These are phyloP conservation scores for Candida neerlandica DNA, from an alignment of 1,139 yeast genomes.

Conservation along the genomic window DNA sequence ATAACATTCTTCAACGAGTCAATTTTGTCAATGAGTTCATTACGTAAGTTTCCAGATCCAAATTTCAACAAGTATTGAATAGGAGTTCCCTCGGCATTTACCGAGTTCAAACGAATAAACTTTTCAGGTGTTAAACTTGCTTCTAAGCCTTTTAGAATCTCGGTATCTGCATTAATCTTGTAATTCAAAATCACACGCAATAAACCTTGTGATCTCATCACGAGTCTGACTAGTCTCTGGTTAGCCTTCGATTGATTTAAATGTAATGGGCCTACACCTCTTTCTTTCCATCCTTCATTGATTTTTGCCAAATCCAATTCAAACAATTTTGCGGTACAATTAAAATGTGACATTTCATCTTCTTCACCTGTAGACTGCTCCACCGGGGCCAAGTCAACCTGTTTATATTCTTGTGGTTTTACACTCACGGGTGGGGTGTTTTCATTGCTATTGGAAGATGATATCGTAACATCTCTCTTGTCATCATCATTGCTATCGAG, in stretches of 20 bases:
- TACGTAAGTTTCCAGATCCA: constrained; percentile 62
- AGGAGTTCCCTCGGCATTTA: constrained; percentile 59
- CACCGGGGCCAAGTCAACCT: constrained; percentile 55
- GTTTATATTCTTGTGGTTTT: constrained; percentile 44
- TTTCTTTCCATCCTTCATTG: constrained; percentile 88
- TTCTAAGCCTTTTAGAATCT: constrained; percentile 76
- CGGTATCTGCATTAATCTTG: constrained; percentile 59
- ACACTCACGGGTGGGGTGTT: constrained; percentile 18
- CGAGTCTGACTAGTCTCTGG: constrained; percentile 51
- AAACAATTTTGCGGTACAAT: constrained; percentile 77
- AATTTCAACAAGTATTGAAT: constrained; percentile 82
- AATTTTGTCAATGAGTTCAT: constrained; percentile 57
- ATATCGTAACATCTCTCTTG: constrained; percentile 14
- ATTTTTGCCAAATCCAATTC: constrained; percentile 67
- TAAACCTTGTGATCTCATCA: constrained; percentile 91
- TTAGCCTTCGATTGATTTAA: constrained; percentile 58
- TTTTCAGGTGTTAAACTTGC: constrained; percentile 80
- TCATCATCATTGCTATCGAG: constrained; percentile 38
- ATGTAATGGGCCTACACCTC: constrained; percentile 87
- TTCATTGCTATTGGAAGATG: constrained; percentile 15
- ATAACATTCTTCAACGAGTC: constrained; percentile 33
- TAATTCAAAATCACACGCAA: constrained; percentile 80
- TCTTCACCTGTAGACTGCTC: constrained; percentile 85
- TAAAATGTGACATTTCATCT: constrained; percentile 69
- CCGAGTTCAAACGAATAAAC: constrained; percentile 66